Percentiles rank a stretch among this genome's conserved stretches.
These are phyloP conservation scores for Coemansia sp. DNA, from an alignment of 192 early-diverging fungal genomes.

Conservation along the genomic window DNA sequence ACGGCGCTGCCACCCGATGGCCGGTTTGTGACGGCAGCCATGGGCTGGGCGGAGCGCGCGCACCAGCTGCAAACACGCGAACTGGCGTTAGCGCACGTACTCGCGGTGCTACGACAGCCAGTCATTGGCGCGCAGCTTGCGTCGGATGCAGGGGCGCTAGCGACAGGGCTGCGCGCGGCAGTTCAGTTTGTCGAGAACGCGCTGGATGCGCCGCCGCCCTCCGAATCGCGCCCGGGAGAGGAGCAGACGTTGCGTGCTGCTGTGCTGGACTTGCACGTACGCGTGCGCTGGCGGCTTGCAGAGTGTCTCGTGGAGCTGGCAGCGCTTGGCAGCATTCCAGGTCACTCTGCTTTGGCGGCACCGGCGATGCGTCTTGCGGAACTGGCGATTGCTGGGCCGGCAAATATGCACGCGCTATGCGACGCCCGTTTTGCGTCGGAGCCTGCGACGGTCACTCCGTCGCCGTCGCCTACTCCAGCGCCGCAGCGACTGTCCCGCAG, in stretches of 20 bases:
- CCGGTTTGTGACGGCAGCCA: slow-evolving; percentile 34
- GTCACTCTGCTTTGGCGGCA: slow-evolving; percentile 12
- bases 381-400: slow-evolving; percentile 20
- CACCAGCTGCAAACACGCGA: slow-evolving; percentile 25
- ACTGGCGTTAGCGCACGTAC: slow-evolving; percentile 31
- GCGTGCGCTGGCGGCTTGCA: slow-evolving; percentile 24
- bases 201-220: slow-evolving; percentile 38
- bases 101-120: slow-evolving; percentile 5
- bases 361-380: slow-evolving; percentile 27
- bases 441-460: not conserved
- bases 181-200: slow-evolving; percentile 51
- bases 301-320: slow-evolving; percentile 25
- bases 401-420: slow-evolving; percentile 24
- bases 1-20: slow-evolving; percentile 26
- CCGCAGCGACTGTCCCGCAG: not conserved
- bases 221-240: slow-evolving; percentile 1
- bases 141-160: not conserved
- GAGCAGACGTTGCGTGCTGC: slow-evolving; percentile 16
- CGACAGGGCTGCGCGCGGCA: slow-evolving; percentile 14
- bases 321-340: not conserved
- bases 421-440: slow-evolving; percentile 10
- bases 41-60: slow-evolving; percentile 26
- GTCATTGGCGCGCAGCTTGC: not conserved
- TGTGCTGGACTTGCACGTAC: slow-evolving; percentile 20
- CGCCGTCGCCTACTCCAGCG: not conserved